phyloP scores from a whole-genome alignment of 108 stramenopile species.

The Skeletonema marinoi region DNA sequence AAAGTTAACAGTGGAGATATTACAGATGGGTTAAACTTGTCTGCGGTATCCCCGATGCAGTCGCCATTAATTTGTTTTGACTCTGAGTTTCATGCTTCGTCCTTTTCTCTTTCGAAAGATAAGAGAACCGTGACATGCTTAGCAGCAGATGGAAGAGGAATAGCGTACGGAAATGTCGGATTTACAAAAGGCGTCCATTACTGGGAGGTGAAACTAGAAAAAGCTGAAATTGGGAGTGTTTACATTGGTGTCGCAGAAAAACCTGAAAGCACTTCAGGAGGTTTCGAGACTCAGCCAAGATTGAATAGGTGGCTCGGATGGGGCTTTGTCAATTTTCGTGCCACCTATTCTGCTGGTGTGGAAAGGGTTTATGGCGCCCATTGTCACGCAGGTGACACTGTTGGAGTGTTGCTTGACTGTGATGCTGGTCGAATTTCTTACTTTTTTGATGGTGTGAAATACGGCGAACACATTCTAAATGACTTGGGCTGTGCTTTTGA shows the following conservation, averaged over 20 bases:
- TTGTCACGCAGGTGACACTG: conserved; percentile 89
- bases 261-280: conserved; percentile 58
- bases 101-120: conserved; percentile 70
- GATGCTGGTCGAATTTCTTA: conserved; percentile 92
- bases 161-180: conserved; percentile 75
- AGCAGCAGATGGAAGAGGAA: conserved; percentile 75
- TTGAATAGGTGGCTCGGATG: conserved; percentile 86
- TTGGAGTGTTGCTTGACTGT: conserved; percentile 95
- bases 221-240: conserved; percentile 89
- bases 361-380: conserved; percentile 93
- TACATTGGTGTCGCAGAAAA: conserved; percentile 95
- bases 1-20: neutral
- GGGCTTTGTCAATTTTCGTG: conserved; percentile 94
- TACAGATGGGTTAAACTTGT: neutral
- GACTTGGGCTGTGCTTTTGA: conserved; percentile 97
- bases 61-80: conserved; percentile 76
- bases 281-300: conserved; percentile 57
- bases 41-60: conserved; percentile 27
- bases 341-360: conserved; percentile 87
- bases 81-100: conserved; percentile 69
- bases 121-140: conserved; percentile 70
- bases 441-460: conserved; percentile 95
- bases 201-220: conserved; percentile 95
- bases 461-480: conserved; percentile 94
- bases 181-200: conserved; percentile 94